Base-by-base conservation (phyloP, 306 rosid species). In the Albizia julibrissin region DNA sequence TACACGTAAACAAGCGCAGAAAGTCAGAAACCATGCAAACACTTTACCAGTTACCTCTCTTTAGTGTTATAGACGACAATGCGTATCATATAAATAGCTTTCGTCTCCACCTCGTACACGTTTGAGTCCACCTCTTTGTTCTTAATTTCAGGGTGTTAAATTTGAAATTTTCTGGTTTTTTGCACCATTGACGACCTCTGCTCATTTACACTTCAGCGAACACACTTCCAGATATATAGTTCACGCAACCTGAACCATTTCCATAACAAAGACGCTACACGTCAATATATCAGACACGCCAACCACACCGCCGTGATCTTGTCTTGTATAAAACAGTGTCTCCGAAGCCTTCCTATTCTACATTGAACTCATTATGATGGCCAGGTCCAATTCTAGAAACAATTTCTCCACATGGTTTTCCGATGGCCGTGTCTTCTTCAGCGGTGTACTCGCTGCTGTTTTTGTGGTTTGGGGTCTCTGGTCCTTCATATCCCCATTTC, bases 391-490 rank as follows among this genome's bases (percentile, higher is more conserved):
- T 49, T 42, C 67, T 4, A 79, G 90, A 52, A 86, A 66, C 89
- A 93, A 87, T 74, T 58, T 83, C 77, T 85, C 94, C 2, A 0
- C 75, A 3, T 88, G 76, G 49, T 44, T 87, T 68, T 77, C 93
- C 52, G 91, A 91, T 24, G 80, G 88, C 3, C 80, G 87, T 3
- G 82, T 91, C 85, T 91, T 91, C 83, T 70, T 93, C 39, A 88
- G 82, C 15, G 98, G 96, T 27, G 94, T 88, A 19, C 58, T 91
- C 39, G 59, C 91, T 3, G 91, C 93, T 18, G 84, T 93, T 34
- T 4, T 93, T 0, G 83, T 93, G 12, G 86, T 93, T n/a, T 72
- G 94, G 94, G 86, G 88, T 46, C 74, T 93, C 47, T 86, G 79
- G 62, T 84, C 93, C 66, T 71, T 89, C 82, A 61, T 82, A 16